Evolutionary conservation across 176 grass and related monocot genomes (phyloP).

Genomic region (Raddia guianensis): DNA sequence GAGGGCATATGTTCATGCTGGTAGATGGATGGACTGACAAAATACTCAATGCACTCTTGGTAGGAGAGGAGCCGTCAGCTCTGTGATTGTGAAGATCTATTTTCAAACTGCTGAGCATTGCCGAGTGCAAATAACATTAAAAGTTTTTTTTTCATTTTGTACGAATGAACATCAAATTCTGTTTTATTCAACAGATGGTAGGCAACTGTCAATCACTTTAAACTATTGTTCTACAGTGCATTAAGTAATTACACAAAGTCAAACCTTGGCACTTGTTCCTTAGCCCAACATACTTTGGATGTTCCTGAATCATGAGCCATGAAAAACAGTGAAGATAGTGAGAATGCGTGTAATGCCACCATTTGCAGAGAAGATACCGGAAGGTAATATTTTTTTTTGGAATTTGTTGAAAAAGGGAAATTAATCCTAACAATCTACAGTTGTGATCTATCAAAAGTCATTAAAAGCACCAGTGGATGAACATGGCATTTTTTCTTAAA

Average conservation of each 20-base stretch:
- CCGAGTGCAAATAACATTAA: constrained; percentile 10
- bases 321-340: constrained; percentile 12
- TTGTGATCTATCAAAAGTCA: neutral
- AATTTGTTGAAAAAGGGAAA: neutral
- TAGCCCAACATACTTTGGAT: neutral
- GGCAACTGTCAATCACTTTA: constrained; percentile 3
- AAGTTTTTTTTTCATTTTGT: neutral
- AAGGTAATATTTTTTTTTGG: neutral
- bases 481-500: neutral
- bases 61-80: constrained; percentile 48
- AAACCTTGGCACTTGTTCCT: constrained; percentile 18
- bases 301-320: neutral
- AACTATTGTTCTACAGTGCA: constrained; percentile 38
- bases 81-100: constrained; percentile 25
- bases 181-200: constrained; percentile 22
- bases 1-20: constrained; percentile 74
- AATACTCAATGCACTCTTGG: constrained; percentile 61
- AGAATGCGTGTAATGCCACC: constrained; percentile 18
- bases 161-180: constrained; percentile 5
- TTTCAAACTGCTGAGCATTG: constrained; percentile 2
- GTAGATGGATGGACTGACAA: constrained; percentile 57
- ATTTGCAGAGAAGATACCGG: neutral
- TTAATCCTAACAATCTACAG: neutral
- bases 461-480: constrained; percentile 11
- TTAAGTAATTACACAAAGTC: constrained; percentile 8